Percentiles rank a stretch among this genome's conserved stretches.
These are phyloP conservation scores for Rhododendron vialii DNA, from an alignment of 148 eudicot genomes.

Conservation along the genomic window DNA sequence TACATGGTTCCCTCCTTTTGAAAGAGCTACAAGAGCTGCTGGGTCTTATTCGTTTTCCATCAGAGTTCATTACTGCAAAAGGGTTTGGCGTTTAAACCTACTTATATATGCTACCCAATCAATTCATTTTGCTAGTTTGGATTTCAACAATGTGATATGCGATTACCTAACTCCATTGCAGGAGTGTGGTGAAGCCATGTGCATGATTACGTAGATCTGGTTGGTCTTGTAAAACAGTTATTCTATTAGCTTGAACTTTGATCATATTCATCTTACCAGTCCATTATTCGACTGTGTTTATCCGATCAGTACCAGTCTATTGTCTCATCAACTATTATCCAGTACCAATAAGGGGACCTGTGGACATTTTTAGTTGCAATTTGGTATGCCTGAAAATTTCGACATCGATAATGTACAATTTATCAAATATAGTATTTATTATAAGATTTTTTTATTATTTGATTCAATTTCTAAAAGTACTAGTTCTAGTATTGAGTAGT, in stretches of 20 bases:
- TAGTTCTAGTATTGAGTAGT: background rate
- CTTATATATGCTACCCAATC: background rate
- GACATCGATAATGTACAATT: background rate
- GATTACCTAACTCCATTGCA: background rate
- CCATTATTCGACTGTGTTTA: background rate
- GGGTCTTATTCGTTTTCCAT: background rate
- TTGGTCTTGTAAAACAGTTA: background rate
- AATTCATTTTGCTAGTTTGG: background rate
- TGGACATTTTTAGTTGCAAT: background rate
- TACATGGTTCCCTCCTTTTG: background rate
- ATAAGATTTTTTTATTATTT: no score
- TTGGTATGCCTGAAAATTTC: background rate
- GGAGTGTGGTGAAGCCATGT: background rate
- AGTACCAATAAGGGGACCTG: background rate
- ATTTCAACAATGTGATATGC: background rate
- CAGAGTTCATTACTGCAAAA: background rate
- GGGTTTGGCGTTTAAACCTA: background rate
- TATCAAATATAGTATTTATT: no score
- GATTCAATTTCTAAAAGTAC: background rate
- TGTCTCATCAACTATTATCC: background rate
- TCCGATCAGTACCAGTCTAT: background rate
- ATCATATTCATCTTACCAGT: background rate
- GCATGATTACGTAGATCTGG: background rate
- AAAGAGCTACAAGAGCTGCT: background rate
- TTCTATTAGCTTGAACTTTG: background rate